Conservation (phyloP, 768 basidiomycete species). For the Naganishia kalamii region DNA sequence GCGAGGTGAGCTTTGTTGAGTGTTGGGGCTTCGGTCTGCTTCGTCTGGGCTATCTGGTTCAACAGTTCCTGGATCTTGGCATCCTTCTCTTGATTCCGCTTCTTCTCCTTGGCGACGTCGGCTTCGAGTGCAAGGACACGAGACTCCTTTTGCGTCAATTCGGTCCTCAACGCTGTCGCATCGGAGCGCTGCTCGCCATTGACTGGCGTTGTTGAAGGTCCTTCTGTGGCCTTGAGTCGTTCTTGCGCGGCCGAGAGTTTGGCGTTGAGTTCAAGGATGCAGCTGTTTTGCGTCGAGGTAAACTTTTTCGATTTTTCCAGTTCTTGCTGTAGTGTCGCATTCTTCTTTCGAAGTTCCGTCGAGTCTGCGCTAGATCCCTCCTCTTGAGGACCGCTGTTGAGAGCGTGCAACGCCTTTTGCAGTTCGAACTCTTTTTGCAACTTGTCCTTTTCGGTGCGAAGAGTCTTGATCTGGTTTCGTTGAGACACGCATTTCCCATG, state of each 20-base stretch:
- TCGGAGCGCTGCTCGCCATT: not conserved
- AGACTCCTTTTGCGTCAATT: not conserved
- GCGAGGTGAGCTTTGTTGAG: not conserved
- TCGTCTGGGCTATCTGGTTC: not conserved
- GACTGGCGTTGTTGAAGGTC: not conserved
- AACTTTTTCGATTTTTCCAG: not conserved
- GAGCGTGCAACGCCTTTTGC: not conserved
- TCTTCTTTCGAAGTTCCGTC: not conserved
- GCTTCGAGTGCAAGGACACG: not conserved
- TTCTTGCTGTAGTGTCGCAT: not conserved
- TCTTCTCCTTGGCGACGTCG: not conserved
- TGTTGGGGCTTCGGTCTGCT: no score
- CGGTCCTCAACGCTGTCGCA: not conserved
- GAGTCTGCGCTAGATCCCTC: not conserved
- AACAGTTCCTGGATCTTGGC: not conserved
- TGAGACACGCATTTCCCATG: not conserved
- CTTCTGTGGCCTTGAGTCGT: no score
- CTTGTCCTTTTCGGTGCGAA: not conserved
- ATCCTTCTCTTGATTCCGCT: not conserved
- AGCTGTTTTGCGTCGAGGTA: not conserved
- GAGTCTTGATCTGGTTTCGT: not conserved
- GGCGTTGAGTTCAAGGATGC: not conserved
- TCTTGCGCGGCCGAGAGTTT: no score
- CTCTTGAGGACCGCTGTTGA: not conserved
- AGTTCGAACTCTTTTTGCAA: conserved; percentile 31